phyloP scores from a whole-genome alignment of 78 protist species.

The Speleostelium caveatum region DNA sequence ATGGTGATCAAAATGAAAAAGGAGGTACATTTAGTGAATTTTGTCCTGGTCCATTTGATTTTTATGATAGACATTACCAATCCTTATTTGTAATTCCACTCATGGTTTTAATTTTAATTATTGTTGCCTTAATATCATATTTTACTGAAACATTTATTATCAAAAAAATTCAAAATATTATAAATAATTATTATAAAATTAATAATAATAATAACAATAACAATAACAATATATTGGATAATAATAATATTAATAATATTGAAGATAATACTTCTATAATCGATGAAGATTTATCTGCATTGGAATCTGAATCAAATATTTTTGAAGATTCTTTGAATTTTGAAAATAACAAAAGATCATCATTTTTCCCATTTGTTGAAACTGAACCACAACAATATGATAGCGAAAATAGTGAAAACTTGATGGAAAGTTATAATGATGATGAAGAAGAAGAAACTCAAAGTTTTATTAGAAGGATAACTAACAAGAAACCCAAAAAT shows the following conservation, averaged over 20 bases:
- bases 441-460: not conserved
- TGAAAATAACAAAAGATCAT: no score
- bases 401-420: no score
- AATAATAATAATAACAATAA: not conserved
- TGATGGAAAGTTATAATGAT: not conserved
- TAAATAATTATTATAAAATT: not conserved
- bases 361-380: no score
- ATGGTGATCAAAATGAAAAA: not conserved
- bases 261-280: no score
- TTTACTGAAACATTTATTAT: not conserved
- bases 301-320: no score
- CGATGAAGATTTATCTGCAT: no score
- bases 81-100: conserved; percentile 15
- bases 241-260: no score
- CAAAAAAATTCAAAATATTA: not conserved
- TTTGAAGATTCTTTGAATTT: not conserved
- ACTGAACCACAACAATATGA: no score
- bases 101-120: not conserved
- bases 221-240: not conserved
- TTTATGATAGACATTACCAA: conserved; percentile 40
- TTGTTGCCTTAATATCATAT: not conserved
- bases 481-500: no score
- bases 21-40: conserved; percentile 7
- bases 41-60: conserved; percentile 69
- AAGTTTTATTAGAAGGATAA: not conserved